Evolutionary conservation across 2,329 filamentous ascomycete species (phyloP).

Genomic region (Diaporthe sp.): DNA sequence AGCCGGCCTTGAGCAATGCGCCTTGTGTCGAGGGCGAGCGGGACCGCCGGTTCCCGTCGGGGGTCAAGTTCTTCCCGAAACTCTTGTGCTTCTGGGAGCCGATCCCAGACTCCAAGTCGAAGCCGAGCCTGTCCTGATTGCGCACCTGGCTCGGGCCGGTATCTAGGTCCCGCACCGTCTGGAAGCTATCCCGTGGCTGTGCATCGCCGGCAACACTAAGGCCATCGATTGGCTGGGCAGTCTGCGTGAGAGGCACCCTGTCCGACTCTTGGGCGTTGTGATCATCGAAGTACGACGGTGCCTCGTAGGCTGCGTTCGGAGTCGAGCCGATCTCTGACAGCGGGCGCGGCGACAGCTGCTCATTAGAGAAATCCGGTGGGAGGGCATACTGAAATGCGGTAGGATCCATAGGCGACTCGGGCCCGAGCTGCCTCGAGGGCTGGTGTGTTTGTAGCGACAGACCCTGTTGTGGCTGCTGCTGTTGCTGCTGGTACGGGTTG

Average conservation of each 20-base stretch:
- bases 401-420: slow-evolving; percentile 63
- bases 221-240: slow-evolving; percentile 65
- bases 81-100: slow-evolving; percentile 62
- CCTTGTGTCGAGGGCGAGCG: slow-evolving; percentile 71
- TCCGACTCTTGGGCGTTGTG: slow-evolving; percentile 65
- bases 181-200: slow-evolving; percentile 65
- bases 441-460: not conserved
- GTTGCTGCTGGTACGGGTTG: slow-evolving; percentile 53
- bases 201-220: slow-evolving; percentile 51
- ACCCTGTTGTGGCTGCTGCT: slow-evolving; percentile 2
- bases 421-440: slow-evolving; percentile 40
- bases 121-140: slow-evolving; percentile 64
- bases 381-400: slow-evolving; percentile 65
- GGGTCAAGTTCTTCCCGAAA: slow-evolving; percentile 66
- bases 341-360: slow-evolving; percentile 38
- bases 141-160: slow-evolving; percentile 63
- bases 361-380: slow-evolving; percentile 54
- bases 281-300: slow-evolving; percentile 35
- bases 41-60: slow-evolving; percentile 63
- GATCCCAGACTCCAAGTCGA: slow-evolving; percentile 67
- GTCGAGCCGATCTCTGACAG: slow-evolving; percentile 39
- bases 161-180: slow-evolving; percentile 65
- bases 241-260: slow-evolving; percentile 65
- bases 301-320: slow-evolving; percentile 37
- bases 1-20: slow-evolving; percentile 76